Evolutionary conservation across 164 flowering plant genomes (phyloP), one percentile per base, ranked within the genome.

Genomic region (Taxillus chinensis): DNA sequence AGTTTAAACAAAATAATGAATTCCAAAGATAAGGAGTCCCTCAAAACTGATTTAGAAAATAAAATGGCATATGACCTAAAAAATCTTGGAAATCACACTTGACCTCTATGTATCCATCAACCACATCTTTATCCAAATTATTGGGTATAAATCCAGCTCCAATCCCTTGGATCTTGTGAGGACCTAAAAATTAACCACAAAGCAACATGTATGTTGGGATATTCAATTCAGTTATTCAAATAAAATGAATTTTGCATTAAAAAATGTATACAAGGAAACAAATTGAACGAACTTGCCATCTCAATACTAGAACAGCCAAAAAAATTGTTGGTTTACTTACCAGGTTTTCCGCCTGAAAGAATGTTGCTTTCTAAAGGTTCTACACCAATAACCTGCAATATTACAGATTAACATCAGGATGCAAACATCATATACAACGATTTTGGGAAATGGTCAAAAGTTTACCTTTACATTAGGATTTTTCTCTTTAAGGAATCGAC

Each of bases 111-210:
- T 86, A 78, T 86, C 90, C 97, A 76, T 93, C 98, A 66, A 93
- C 63, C 60, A 90, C 69, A 53, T 78, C 78, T 60, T 71, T 72
- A 68, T 90, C 86, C 74, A 88, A 78, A 74, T 90, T 93, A 45
- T 73, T 54, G 3, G 98, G 98, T n/a, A 88, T 78, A 80, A 93
- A 93, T 70, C 98, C 97, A 68, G 97, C 97, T 72, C 96, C 98
- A 77, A 90, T 86, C 58, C 98, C 98, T 75, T 90, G 96, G 82
- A 93, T 93, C 78, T 93, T 86, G 82, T 93, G 98, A 41, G 98
- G 98, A 61, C 98, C 98, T 92, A 80, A 70, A 75, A 69, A 70
- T 61, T 55, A 64, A 51, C 42, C 51, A 27, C 27, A 27, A 2
- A 27, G 27, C 27, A 0, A 2, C 27, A 27, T 27, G 27, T 27